Base-by-base conservation (phyloP, 805 yeast species). In the Spathaspora hagerdaliae region DNA sequence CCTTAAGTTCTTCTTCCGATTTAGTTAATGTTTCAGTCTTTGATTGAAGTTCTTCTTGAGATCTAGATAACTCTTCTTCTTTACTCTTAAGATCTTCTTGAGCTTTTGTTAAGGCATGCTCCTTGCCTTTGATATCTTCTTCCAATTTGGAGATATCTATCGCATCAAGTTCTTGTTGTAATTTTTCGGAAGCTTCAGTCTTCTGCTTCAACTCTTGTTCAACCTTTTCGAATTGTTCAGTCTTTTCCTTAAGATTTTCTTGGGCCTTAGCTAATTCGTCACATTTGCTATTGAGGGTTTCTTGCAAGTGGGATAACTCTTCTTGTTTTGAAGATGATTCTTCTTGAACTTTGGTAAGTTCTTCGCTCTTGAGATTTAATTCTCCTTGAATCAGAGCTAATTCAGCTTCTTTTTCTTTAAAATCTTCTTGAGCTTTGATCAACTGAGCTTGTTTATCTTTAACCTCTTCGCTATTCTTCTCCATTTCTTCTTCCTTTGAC, bases 221-320 rank as follows among this genome's bases (percentile, higher is more conserved):
- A 6, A 36, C 8, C n/a, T 37, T 32, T 3, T 32, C 45, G 29
- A 41, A 29, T 13, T 43, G 32, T 11, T 38, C 34, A 31, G 27
- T 32, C 37, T 37, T 43, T 12, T 38, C 37, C 14, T 43, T 37
- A 13, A 31, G 31, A 11, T 43, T 42, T n/a, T 33, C 41, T 11
- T 37, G 33, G 11, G 24, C 24, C 24, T 2, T 19, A 5, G 24
- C 5, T 19, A 19, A 19, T 19, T 19, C 24, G 24, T 19, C 24
- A 19, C 24, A 19, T 19, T 19, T 19, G 24, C 2, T 19, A 2
- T 19, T 19, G 24, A 19, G 24, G 24, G 2, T 19, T 19, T 19
- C 24, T 19, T 19, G 24, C 24, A 19, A 19, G 24, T 19, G 24
- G 24, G 24, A 2, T 19, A 19, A 19, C 24, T 19, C 24, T 19